Percentiles rank a stretch among this genome's conserved stretches.
Evolutionary conservation across 306 rosid species (phyloP).

Genomic region (Clitoria ternatea): DNA sequence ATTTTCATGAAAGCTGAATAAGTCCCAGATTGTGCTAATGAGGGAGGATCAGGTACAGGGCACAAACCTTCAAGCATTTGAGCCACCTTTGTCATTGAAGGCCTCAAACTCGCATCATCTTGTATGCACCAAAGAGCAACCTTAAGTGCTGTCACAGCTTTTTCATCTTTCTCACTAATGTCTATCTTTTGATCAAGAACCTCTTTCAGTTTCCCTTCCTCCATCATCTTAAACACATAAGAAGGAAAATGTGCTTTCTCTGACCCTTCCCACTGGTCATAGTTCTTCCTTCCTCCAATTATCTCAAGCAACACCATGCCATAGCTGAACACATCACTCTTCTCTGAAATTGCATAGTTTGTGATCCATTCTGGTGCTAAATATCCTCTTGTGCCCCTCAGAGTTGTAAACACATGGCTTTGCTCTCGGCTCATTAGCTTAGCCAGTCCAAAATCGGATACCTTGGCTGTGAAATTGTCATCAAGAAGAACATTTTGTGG

Average conservation of each 20-base stretch:
- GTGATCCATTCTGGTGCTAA: slow-evolving; percentile 96
- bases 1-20: slow-evolving; percentile 49
- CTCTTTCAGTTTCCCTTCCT: slow-evolving; percentile 40
- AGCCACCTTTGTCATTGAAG: slow-evolving; percentile 75
- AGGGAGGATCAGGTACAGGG: slow-evolving; percentile 54
- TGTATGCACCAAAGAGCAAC: slow-evolving; percentile 90
- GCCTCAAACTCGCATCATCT: slow-evolving; percentile 71
- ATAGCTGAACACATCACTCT: slow-evolving; percentile 88
- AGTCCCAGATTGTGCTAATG: slow-evolving; percentile 46
- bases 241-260: slow-evolving; percentile 85
- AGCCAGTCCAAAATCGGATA: slow-evolving; percentile 86
- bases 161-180: slow-evolving; percentile 49
- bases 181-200: slow-evolving; percentile 51
- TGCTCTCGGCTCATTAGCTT: slow-evolving; percentile 85
- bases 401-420: slow-evolving; percentile 84
- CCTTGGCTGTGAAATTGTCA: slow-evolving; percentile 63
- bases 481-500: slow-evolving; percentile 92
- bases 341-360: slow-evolving; percentile 90
- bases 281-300: slow-evolving; percentile 83
- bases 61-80: slow-evolving; percentile 90
- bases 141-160: slow-evolving; percentile 39
- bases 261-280: slow-evolving; percentile 56
- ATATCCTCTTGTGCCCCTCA: slow-evolving; percentile 91
- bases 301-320: slow-evolving; percentile 89
- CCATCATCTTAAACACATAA: slow-evolving; percentile 73